Evolutionary conservation across 2,329 filamentous ascomycete species (phyloP).

Genomic region (Colletotrichum kahawae): DNA sequence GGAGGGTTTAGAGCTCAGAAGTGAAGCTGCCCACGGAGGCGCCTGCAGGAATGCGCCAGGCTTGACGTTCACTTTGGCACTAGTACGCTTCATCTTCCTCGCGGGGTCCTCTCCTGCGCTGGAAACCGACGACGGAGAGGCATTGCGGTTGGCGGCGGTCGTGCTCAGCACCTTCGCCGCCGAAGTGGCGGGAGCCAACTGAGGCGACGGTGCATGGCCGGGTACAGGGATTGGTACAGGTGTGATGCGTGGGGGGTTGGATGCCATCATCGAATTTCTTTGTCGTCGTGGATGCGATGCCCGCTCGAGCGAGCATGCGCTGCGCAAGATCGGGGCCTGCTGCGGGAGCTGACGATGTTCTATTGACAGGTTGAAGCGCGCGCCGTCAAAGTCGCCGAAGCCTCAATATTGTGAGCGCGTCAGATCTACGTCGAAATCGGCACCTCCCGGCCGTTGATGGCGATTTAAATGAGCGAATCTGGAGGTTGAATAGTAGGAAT

Average conservation of each 20-base stretch:
- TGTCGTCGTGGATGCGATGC: not conserved
- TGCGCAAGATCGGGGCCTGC: not conserved
- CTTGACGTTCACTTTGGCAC: not conserved
- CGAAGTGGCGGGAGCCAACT: not conserved
- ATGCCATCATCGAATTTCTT: not conserved
- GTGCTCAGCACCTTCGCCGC: not conserved
- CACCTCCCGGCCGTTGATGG: not conserved
- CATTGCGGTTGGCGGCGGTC: not conserved
- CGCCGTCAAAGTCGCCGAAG: not conserved
- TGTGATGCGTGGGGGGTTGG: not conserved
- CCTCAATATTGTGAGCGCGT: not conserved
- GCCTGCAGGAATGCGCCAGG: not conserved
- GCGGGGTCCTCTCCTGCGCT: not conserved
- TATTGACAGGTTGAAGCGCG: accelerated
- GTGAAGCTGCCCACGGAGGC: constrained; percentile 4
- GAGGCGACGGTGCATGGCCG: not conserved
- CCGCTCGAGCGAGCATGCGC: not conserved
- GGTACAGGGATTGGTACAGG: not conserved
- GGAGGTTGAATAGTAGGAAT: not conserved
- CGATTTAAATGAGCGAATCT: not conserved
- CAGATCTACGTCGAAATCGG: not conserved
- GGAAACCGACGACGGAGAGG: not conserved
- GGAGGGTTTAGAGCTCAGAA: not conserved
- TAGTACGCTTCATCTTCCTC: constrained; percentile 15
- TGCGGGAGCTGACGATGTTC: not conserved